Conservation (phyloP, 129 eudicot species). For the Apium graveolens region DNA sequence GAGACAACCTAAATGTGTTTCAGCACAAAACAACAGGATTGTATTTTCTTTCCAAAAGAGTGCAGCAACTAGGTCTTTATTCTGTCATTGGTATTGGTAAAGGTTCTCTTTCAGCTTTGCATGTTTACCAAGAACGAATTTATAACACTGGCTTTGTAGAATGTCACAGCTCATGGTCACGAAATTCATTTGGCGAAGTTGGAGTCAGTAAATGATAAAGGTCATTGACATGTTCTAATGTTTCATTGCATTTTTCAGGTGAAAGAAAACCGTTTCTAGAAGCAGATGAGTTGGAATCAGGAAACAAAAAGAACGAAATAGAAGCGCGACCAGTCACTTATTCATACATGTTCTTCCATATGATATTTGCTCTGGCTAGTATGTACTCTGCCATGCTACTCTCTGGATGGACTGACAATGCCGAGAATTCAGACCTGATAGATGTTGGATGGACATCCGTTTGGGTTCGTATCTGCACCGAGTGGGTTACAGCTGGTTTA, state of each 20-base stretch:
- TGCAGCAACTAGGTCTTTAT: not conserved
- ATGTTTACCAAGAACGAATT: not conserved
- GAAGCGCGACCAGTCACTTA: slow-evolving; percentile 78
- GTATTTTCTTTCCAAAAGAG: no score
- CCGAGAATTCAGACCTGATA: slow-evolving; percentile 72
- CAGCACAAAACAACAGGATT: not conserved
- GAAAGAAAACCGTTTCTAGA: slow-evolving; percentile 52
- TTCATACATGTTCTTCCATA: slow-evolving; percentile 85
- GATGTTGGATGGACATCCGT: slow-evolving; percentile 98
- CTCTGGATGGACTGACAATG: slow-evolving; percentile 84
- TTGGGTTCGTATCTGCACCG: slow-evolving; percentile 93
- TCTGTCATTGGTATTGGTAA: no score
- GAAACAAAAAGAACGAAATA: slow-evolving; percentile 39
- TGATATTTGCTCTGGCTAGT: slow-evolving; percentile 94
- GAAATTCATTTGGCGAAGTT: not conserved
- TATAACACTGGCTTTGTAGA: not conserved
- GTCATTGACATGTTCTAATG: not conserved
- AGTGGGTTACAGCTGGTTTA: slow-evolving; percentile 91
- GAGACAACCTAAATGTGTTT: not conserved
- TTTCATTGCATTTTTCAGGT: slow-evolving; percentile 31
- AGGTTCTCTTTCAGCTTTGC: not conserved
- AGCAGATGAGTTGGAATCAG: slow-evolving; percentile 69
- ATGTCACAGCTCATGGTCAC: not conserved
- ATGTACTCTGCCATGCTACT: slow-evolving; percentile 99
- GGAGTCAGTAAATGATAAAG: not conserved